A percentile compares a stretch with the other conserved stretches of the same genome.
phyloP scores from a whole-genome alignment of 352 stramenopile species.

The Bremia lactucae region DNA sequence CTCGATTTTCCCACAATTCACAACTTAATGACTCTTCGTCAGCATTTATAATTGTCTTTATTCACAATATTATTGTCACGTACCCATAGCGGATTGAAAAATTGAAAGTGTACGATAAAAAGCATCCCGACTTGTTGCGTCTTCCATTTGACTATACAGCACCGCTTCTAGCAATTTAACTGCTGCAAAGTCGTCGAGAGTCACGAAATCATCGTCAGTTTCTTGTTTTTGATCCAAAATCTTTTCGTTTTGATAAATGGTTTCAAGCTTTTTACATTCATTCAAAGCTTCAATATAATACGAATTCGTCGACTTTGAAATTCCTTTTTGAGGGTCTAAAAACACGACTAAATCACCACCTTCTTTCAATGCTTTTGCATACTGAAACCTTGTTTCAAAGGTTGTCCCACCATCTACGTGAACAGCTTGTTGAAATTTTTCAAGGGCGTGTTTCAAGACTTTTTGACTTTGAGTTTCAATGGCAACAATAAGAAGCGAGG shows the following conservation, averaged over 20 bases:
- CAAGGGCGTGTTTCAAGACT: slow-evolving; percentile 47
- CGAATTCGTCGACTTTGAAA: too few species aligned
- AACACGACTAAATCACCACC: slow-evolving; percentile 41
- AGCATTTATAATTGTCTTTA: too few species aligned
- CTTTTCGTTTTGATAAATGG: slow-evolving; percentile 31
- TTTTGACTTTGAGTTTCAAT: slow-evolving; percentile 49
- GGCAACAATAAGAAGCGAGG: slow-evolving; percentile 62
- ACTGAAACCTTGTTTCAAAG: slow-evolving; percentile 77
- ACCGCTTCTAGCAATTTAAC: slow-evolving; percentile 50
- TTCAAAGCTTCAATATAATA: slow-evolving; percentile 19
- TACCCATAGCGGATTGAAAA: slow-evolving; percentile 47
- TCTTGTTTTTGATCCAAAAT: too few species aligned
- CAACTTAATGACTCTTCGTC: too few species aligned
- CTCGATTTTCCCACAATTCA: slow-evolving; percentile 47
- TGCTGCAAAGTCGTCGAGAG: slow-evolving; percentile 35
- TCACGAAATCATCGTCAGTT: slow-evolving; percentile 40
- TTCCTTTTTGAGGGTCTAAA: slow-evolving; percentile 27
- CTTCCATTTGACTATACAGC: slow-evolving; percentile 19
- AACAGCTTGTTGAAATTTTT: slow-evolving; percentile 59
- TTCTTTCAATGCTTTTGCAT: slow-evolving; percentile 50
- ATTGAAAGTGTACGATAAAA: slow-evolving; percentile 42
- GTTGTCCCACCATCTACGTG: slow-evolving; percentile 72
- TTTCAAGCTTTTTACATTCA: slow-evolving; percentile 24
- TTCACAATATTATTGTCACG: too few species aligned
- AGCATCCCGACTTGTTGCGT: slow-evolving; percentile 11